These are phyloP conservation scores for Solanum medicagineum DNA, from an alignment of 257 asterid genomes.

Conservation along the genomic window DNA sequence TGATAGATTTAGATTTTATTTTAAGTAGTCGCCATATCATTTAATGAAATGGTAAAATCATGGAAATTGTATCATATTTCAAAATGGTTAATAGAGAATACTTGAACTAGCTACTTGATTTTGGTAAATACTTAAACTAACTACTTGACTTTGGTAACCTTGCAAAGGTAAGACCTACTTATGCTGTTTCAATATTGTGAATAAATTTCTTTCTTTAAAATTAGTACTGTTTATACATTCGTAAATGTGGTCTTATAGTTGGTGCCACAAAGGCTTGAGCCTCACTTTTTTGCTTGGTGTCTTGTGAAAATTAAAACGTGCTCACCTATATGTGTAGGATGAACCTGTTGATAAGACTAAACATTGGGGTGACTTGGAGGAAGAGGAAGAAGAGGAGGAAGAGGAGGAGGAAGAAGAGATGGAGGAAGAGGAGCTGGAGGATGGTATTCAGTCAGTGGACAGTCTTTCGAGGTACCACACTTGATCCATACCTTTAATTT, in stretches of 20 bases:
- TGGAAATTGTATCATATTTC: neutral
- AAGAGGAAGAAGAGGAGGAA: slow-evolving; percentile 82
- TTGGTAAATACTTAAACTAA: neutral
- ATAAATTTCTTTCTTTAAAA: too few species aligned
- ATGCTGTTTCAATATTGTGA: neutral
- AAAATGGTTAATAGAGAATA: neutral
- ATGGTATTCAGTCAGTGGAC: slow-evolving; percentile 86
- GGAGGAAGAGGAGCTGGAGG: slow-evolving; percentile 81
- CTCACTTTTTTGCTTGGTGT: neutral
- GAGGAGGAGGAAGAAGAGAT: slow-evolving; percentile 71
- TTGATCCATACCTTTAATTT: neutral
- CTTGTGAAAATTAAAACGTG: neutral
- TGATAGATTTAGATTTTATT: neutral
- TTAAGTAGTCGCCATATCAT: neutral
- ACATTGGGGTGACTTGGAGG: slow-evolving; percentile 98
- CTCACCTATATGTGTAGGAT: slow-evolving; percentile 30
- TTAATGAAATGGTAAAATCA: neutral
- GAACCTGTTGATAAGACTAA: slow-evolving; percentile 85
- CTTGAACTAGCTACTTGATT: neutral
- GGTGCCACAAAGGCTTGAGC: neutral
- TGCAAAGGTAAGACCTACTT: neutral
- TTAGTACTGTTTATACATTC: neutral
- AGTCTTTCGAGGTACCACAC: slow-evolving; percentile 65
- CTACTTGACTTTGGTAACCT: neutral
- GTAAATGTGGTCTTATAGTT: neutral